Percentiles rank a stretch among this genome's conserved stretches.
phyloP scores from a whole-genome alignment of 768 basidiomycete genomes.

The Collybiopsis luxurians region DNA sequence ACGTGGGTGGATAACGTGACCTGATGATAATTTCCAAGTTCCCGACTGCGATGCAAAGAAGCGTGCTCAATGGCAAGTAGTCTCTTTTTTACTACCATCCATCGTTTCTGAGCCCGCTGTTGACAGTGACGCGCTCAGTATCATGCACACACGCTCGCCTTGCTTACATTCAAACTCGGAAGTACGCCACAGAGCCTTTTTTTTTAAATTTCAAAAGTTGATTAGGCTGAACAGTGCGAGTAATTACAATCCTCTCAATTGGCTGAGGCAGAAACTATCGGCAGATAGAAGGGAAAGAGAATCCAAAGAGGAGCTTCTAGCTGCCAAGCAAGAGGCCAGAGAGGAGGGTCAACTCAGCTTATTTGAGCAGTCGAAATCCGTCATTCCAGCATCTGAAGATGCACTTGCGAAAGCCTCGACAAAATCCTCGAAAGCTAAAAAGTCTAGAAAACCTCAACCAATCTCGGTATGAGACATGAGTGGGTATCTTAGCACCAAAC shows the following conservation, averaged over 20 bases:
- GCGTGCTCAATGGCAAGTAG: conserved; percentile 5
- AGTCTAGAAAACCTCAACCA: not conserved
- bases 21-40: conserved; percentile 5
- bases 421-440: not conserved
- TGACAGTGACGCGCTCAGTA: conserved; percentile 1
- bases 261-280: conserved; percentile 60
- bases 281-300: conserved; percentile 45
- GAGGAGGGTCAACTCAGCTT: conserved; percentile 45
- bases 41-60: conserved; percentile 10
- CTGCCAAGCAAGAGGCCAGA: conserved; percentile 41
- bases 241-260: conserved; percentile 56
- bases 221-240: conserved; percentile 33
- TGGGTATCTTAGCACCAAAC: no score
- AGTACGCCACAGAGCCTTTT: conserved; percentile 30
- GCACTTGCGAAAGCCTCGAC: conserved; percentile 1
- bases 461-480: conserved; percentile 1
- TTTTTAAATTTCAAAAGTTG: not conserved
- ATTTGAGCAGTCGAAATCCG: conserved; percentile 37
- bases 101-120: not conserved
- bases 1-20: conserved; percentile 15
- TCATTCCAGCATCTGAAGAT: conserved; percentile 12
- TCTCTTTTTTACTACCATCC: not conserved
- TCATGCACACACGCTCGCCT: not conserved
- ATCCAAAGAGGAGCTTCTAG: conserved; percentile 42
- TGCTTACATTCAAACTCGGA: conserved; percentile 33